Evolutionary conservation across 2,329 filamentous ascomycete species (phyloP), one percentile per base, ranked within the genome.

Genomic region (Ceratocystis smalleyi): DNA sequence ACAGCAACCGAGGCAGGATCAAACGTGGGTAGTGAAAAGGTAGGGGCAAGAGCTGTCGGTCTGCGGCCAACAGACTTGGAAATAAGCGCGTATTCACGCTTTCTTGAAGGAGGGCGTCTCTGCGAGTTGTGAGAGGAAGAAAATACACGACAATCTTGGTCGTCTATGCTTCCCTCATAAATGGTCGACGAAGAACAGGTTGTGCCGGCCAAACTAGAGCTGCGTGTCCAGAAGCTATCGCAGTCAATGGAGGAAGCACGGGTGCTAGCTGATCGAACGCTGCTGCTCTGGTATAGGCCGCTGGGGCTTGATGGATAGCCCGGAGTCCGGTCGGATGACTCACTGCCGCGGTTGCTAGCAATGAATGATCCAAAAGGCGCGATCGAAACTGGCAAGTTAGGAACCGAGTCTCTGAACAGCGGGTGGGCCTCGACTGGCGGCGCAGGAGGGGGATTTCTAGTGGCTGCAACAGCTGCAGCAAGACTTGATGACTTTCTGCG

Each of bases 371-470:
- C 47, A 17, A 65, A 63, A 43, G 32, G 7, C 10, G 15, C 40
- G 19, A 19, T n/a, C 15, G 59, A 47, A 10, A 43, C 35, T n/a
- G 60, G n/a, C 43, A 45, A 62, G 27, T 15, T 51, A 5, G 60
- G 30, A 40, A 27, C 43, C 15, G 43, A 59, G 54, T 66, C 59
- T 15, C 65, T 49, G 32, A 66, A 66, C 24, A 66, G 47, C 4
- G 65, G 65, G n/a, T 66, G 65, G 32, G 64, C 62, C 15, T 64
- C 57, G 10, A 66, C 65, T 3, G 62, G 62, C 17, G 65, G 65
- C 5, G 61, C 61, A 5, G 61, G 61, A 24, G 59, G 62, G 10
- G 57, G 55, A 30, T 64, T 64, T 40, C 59, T 45, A 15, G 59
- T 24, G 8, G 62, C 65, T 5, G 62, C 62, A 32, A 49, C 62